Base-by-base conservation (phyloP, 192 early-diverging fungal genomes). In the Umbelopsis isabellina region DNA sequence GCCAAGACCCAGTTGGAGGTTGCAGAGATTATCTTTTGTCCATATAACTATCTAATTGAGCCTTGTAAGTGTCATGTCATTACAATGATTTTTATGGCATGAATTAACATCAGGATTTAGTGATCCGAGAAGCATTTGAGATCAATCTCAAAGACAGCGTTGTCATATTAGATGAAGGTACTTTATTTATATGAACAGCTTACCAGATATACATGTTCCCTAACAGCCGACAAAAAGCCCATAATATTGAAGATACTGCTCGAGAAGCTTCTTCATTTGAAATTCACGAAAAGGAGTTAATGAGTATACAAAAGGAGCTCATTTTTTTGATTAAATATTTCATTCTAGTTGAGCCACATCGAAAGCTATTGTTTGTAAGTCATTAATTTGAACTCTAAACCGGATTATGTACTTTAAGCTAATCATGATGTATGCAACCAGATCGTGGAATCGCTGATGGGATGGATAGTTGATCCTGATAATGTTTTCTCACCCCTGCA, bases 41-140 rank as follows among this genome's bases (percentile, higher is more conserved):
- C 89, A 0, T 90, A 90, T 68, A 89, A 90, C 46, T 90, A 90
- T 37, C 76, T 90, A 0, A 73, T 90, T 47, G 87, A 89, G 71
- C 89, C 89, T n/a, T 35, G 78, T 79, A 75, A 70, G 53, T 49
- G 10, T 6, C 13, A 18, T 10, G 16, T 3, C 18, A 12, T 23
- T 18, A 30, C 8, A 35, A n/a, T 65, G 11, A 35, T 20, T 20
- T 33, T 47, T 48, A 30, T n/a, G 25, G 0, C 3, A 33, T 48
- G 41, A 15, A 41, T 45, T 27, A 0, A 30, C 33, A 21, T 25
- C 65, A 41, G 1, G 7, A 6, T 49, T 44, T 53, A 79, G 78
- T 72, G 0, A 84, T 90, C 23, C 74, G 89, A 23, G 65, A 74
- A 20, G 72, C 80, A 18, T 67, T 83, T 13, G 83, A 79, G 9